These are phyloP conservation scores for Lentinula lateritia DNA, from an alignment of 768 basidiomycete genomes.

Conservation along the genomic window DNA sequence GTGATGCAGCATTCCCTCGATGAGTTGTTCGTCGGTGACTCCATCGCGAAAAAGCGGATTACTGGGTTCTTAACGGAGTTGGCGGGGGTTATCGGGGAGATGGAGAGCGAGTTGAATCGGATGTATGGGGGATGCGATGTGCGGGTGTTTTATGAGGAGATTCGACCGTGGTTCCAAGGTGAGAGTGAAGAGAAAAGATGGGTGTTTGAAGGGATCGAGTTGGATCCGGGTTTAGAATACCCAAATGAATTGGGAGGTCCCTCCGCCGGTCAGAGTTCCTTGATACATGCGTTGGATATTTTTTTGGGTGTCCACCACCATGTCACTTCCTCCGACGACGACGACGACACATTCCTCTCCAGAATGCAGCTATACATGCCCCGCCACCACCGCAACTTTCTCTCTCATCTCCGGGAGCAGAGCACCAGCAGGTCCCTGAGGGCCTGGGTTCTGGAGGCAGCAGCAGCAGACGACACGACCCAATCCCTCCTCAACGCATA, in stretches of 20 bases:
- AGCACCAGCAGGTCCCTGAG: not conserved
- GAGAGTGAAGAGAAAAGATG: slow-evolving; percentile 33
- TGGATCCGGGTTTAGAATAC: slow-evolving; percentile 18
- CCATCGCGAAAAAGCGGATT: slow-evolving; percentile 41
- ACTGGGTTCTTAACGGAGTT: slow-evolving; percentile 42
- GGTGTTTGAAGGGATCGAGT: slow-evolving; percentile 42
- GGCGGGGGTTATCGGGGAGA: slow-evolving; percentile 37
- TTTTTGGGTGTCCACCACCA: slow-evolving; percentile 45
- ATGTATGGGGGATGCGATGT: slow-evolving; percentile 49
- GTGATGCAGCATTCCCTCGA: slow-evolving; percentile 54
- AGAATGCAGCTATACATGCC: slow-evolving; percentile 63
- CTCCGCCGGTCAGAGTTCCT: slow-evolving; percentile 56
- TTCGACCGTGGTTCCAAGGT: slow-evolving; percentile 64
- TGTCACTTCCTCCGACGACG: not conserved
- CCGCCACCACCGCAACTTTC: slow-evolving; percentile 51
- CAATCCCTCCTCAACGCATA: slow-evolving; percentile 34
- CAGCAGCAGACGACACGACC: no score
- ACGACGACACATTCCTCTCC: slow-evolving; percentile 39
- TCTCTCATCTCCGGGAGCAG: slow-evolving; percentile 34
- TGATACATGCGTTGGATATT: slow-evolving; percentile 50
- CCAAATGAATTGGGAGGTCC: slow-evolving; percentile 45
- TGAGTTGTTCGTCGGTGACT: slow-evolving; percentile 54
- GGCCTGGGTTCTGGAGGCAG: not conserved
- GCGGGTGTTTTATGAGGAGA: slow-evolving; percentile 46
- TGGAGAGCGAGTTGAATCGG: slow-evolving; percentile 35